Percentiles rank a stretch among this genome's conserved stretches.
These are phyloP conservation scores for Polyporus arcularius DNA, from an alignment of 768 basidiomycete genomes.

Conservation along the genomic window DNA sequence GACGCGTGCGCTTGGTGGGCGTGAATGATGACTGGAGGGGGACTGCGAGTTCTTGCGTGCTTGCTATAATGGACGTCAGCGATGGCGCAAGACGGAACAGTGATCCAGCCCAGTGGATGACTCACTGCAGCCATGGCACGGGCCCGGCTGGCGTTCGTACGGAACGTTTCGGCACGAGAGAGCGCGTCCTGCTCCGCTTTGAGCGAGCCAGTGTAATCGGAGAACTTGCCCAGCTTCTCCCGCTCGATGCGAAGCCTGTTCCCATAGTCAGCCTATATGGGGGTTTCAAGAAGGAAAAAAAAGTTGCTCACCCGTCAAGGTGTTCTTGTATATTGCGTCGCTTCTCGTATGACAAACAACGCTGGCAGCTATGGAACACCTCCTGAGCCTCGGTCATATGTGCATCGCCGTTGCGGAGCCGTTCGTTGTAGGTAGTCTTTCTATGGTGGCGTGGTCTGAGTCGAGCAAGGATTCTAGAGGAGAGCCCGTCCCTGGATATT, in stretches of 20 bases:
- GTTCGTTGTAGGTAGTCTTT: slow-evolving; percentile 4
- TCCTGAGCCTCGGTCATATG: background rate
- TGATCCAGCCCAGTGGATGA: background rate
- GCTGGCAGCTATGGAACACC: background rate
- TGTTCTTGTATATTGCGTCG: background rate
- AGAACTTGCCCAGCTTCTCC: background rate
- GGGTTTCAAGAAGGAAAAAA: background rate
- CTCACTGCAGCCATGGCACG: background rate
- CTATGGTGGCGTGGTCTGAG: slow-evolving; percentile 5
- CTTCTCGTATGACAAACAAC: background rate
- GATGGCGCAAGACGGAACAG: background rate
- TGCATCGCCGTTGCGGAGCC: slow-evolving; percentile 4
- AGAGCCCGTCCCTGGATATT: background rate
- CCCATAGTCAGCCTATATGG: background rate
- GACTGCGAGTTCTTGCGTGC: background rate
- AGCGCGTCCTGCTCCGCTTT: background rate
- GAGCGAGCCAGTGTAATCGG: background rate
- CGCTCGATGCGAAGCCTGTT: slow-evolving; percentile 2
- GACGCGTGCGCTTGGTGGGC: background rate
- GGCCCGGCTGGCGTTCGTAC: background rate
- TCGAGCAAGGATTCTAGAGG: background rate
- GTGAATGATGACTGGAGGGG: background rate
- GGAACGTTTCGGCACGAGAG: background rate
- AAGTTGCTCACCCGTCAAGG: background rate
- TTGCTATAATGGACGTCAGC: background rate